Conservation (phyloP, 257 asterid species). For the Solanum bulbocastanum region DNA sequence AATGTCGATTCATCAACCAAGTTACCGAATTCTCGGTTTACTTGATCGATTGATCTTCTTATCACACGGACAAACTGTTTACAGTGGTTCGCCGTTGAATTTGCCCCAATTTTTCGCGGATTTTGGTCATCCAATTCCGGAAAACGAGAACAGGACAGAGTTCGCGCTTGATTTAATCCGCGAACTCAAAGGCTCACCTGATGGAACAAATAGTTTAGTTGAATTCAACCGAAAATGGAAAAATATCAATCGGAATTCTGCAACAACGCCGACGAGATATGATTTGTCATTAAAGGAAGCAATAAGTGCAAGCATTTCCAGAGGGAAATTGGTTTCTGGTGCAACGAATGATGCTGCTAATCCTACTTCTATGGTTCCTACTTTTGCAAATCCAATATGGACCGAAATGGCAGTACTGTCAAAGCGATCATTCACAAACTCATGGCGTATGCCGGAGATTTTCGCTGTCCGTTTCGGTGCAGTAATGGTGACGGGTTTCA, state of each 20-base stretch:
- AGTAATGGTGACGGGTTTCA: constrained; percentile 25
- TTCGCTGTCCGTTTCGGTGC: constrained; percentile 28
- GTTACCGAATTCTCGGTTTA: constrained; percentile 29
- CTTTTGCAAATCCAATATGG: constrained; percentile 34
- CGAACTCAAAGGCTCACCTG: constrained; percentile 21
- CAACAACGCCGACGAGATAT: not conserved
- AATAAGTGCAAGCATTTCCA: constrained; percentile 27
- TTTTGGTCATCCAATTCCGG: constrained; percentile 31
- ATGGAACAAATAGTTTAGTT: constrained; percentile 21
- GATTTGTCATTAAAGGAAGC: constrained; percentile 21
- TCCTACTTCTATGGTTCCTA: constrained; percentile 14
- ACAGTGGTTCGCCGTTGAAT: constrained; percentile 18
- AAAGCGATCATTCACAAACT: constrained; percentile 22
- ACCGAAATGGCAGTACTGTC: constrained; percentile 23
- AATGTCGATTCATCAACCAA: constrained; percentile 43
- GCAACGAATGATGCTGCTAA: constrained; percentile 7
- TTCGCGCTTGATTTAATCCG: constrained; percentile 30
- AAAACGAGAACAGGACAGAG: constrained; percentile 25
- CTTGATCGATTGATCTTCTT: constrained; percentile 22
- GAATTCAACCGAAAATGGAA: constrained; percentile 25
- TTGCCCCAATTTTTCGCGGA: constrained; percentile 19
- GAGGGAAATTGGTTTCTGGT: constrained; percentile 32
- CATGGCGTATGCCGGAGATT: constrained; percentile 30
- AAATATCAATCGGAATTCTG: not conserved
- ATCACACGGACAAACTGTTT: constrained; percentile 31